Percentiles rank a stretch among this genome's conserved stretches.
Evolutionary conservation across 2,329 filamentous ascomycete species (phyloP).

Genomic region (Knoxdaviesia capensis): DNA sequence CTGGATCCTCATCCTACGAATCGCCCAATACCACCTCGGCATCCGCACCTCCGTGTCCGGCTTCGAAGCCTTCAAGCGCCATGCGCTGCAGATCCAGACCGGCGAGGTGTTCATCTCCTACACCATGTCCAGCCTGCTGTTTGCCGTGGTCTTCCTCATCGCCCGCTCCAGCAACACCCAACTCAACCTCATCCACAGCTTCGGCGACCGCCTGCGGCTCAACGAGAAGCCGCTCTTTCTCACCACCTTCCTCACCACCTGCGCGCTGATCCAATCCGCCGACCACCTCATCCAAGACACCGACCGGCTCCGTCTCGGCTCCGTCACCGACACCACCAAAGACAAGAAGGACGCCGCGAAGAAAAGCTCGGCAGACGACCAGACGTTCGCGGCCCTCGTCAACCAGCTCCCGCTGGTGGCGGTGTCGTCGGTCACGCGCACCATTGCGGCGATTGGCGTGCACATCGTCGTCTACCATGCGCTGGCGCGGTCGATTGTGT

Average conservation of each 20-base stretch:
- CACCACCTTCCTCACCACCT: conserved; percentile 44
- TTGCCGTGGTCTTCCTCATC: conserved; percentile 65
- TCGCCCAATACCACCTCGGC: conserved; percentile 64
- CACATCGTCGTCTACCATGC: conserved; percentile 39
- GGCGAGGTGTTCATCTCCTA: conserved; percentile 60
- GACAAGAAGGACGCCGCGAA: conserved; percentile 6
- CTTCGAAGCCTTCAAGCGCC: conserved; percentile 39
- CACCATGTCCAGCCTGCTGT: conserved; percentile 55
- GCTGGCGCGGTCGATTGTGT: conserved; percentile 41
- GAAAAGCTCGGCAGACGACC: conserved; percentile 1
- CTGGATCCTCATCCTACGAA: conserved; percentile 64
- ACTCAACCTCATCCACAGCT: conserved; percentile 54
- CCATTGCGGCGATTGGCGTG: conserved; percentile 19
- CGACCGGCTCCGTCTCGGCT: conserved; percentile 36
- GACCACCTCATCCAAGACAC: conserved; percentile 54
- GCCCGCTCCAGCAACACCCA: conserved; percentile 38
- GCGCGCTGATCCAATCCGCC: conserved; percentile 49
- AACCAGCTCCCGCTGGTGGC: conserved; percentile 6
- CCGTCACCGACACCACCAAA: conserved; percentile 8
- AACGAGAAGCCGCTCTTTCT: conserved; percentile 80
- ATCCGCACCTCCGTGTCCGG: conserved; percentile 49
- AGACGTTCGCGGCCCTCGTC: conserved; percentile 1
- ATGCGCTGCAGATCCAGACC: conserved; percentile 37
- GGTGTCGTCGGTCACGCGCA: conserved; percentile 17
- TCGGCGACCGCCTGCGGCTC: conserved; percentile 51